A percentile compares a stretch with the other conserved stretches of the same genome.
Evolutionary conservation across 495 filamentous ascomycete genomes (phyloP).

Genomic region (Trichoderma gamsii): DNA sequence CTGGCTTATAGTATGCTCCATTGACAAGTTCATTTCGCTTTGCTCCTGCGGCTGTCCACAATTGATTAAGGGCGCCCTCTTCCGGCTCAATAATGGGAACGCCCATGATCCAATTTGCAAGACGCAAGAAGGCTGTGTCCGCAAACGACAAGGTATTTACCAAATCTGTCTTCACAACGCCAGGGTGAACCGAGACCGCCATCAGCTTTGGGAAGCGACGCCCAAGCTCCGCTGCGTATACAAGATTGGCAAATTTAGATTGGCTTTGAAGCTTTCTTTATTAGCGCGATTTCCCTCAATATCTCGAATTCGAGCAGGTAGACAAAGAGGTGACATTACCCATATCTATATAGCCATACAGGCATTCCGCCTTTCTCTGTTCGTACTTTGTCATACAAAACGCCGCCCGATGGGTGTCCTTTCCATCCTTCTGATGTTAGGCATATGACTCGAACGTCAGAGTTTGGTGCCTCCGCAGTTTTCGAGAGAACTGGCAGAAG

Average conservation of each 20-base stretch:
- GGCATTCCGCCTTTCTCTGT: background rate
- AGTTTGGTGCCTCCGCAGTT: background rate
- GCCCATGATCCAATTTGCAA: background rate
- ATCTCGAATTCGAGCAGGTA: background rate
- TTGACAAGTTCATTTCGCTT: slow-evolving; percentile 23
- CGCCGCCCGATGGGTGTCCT: background rate
- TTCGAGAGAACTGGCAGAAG: background rate
- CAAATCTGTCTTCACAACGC: background rate
- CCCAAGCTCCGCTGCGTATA: background rate
- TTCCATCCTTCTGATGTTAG: background rate
- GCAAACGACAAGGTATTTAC: background rate
- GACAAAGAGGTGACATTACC: background rate
- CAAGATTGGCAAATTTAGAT: background rate
- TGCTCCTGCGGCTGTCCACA: slow-evolving; percentile 49
- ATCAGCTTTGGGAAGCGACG: background rate
- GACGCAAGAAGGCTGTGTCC: background rate
- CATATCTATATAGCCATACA: background rate
- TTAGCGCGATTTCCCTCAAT: background rate
- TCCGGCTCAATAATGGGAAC: slow-evolving; percentile 22
- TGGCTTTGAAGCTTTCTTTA: background rate
- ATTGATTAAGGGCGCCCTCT: slow-evolving; percentile 50
- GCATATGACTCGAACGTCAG: background rate
- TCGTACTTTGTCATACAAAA: background rate
- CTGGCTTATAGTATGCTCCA: slow-evolving; percentile 54
- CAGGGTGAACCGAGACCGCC: background rate